These are phyloP conservation scores for Cordyceps javanica DNA, from an alignment of 2,329 filamentous ascomycete genomes.

Conservation along the genomic window DNA sequence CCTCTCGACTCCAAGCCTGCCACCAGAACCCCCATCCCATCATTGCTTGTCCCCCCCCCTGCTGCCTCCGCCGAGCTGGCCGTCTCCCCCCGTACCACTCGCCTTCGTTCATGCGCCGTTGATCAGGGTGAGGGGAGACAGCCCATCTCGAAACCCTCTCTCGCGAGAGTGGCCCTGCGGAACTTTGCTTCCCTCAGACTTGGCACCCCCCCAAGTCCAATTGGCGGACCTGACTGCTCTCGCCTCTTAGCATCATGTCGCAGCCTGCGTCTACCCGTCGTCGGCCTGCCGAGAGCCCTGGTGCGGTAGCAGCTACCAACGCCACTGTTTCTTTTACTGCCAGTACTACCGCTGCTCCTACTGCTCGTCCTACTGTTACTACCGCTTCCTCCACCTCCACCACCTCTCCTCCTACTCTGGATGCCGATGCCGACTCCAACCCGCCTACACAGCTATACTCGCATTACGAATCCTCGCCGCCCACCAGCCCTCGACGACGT, in stretches of 20 bases:
- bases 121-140: constrained; percentile 37
- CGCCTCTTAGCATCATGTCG: constrained; percentile 11
- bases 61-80: constrained; percentile 7
- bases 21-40: background rate
- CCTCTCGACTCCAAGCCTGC: background rate
- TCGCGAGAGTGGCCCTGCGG: constrained; percentile 11
- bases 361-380: background rate
- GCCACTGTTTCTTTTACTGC: background rate
- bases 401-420: background rate
- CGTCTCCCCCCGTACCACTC: background rate
- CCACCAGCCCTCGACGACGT: background rate
- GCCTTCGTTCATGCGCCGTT: constrained; percentile 35
- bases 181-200: background rate
- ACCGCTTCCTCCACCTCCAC: background rate
- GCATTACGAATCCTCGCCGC: constrained; percentile 3
- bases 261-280: constrained; percentile 4
- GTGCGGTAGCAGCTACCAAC: too few relatives aligned
- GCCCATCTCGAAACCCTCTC: constrained; percentile 32
- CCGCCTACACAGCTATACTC: background rate
- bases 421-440: background rate
- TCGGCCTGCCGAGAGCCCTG: too few relatives aligned
- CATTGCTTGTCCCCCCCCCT: constrained; percentile 1
- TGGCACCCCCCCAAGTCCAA: constrained; percentile 1
- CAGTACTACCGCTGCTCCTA: background rate
- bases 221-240: background rate